A percentile compares a stretch with the other conserved stretches of the same genome.
Conservation (phyloP, 1,139 yeast species). For the Yamadazyma atmosphaerica region DNA sequence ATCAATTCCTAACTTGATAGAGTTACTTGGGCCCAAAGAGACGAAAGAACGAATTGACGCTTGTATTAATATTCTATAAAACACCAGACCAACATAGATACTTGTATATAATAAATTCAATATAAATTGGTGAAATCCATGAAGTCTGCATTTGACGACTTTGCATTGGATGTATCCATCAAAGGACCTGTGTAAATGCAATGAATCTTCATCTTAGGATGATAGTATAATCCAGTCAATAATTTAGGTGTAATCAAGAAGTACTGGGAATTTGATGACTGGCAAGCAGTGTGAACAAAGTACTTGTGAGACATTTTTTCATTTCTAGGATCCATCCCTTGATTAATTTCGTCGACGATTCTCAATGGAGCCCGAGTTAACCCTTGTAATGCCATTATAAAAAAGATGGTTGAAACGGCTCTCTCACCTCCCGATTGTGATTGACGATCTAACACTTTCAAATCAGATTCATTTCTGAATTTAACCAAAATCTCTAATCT, state of each 20-base stretch:
- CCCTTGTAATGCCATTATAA: slow-evolving; percentile 90
- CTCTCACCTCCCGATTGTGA: slow-evolving; percentile 98
- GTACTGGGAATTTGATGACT: slow-evolving; percentile 65
- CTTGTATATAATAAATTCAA: slow-evolving; percentile 1
- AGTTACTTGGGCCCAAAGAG: slow-evolving; percentile 54
- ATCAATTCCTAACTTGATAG: slow-evolving; percentile 59
- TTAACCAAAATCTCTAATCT: slow-evolving; percentile 79
- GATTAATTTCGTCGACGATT: slow-evolving; percentile 97
- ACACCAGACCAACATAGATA: neutral
- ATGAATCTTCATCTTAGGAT: slow-evolving; percentile 80
- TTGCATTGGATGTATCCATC: slow-evolving; percentile 26
- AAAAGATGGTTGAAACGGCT: slow-evolving; percentile 91
- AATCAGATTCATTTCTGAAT: slow-evolving; percentile 73
- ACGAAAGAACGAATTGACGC: slow-evolving; percentile 33
- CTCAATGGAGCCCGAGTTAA: slow-evolving; percentile 87
- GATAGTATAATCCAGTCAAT: slow-evolving; percentile 75
- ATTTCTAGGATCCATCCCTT: slow-evolving; percentile 96
- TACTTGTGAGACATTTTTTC: slow-evolving; percentile 86
- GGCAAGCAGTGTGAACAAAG: slow-evolving; percentile 84
- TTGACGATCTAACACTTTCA: slow-evolving; percentile 74
- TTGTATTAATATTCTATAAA: slow-evolving; percentile 6
- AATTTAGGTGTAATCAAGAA: slow-evolving; percentile 92
- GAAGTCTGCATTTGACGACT: slow-evolving; percentile 23
- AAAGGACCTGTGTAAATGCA: slow-evolving; percentile 76
- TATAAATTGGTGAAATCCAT: slow-evolving; percentile 28